A percentile compares a stretch with the other conserved stretches of the same genome.
Evolutionary conservation across 2,329 filamentous ascomycete species (phyloP).

Genomic region (Aspergillus sp.): DNA sequence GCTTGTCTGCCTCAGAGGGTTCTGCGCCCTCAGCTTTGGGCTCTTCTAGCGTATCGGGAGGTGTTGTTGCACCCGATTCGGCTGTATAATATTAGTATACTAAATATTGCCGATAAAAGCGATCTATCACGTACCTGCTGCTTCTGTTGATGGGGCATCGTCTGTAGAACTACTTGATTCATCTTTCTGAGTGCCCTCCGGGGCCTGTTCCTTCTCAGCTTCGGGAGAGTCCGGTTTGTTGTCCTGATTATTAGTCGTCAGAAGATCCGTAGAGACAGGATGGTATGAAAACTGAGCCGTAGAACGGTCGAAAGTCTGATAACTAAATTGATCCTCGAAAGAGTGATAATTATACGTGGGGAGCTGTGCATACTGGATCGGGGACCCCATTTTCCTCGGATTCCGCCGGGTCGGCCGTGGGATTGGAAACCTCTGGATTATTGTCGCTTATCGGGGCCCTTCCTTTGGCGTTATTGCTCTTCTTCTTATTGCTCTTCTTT

Average conservation of each 20-base stretch:
- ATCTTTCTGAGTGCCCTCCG: slow-evolving; percentile 22
- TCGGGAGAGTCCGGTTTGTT: slow-evolving; percentile 35
- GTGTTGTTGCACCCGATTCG: slow-evolving; percentile 26
- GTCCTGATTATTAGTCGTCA: slow-evolving; percentile 40
- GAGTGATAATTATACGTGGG: slow-evolving; percentile 44
- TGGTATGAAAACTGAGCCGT: slow-evolving; percentile 39
- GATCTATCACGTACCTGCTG: slow-evolving; percentile 26
- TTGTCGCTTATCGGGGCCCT: slow-evolving; percentile 28
- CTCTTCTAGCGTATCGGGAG: slow-evolving; percentile 24
- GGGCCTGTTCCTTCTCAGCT: slow-evolving; percentile 21
- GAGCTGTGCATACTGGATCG: slow-evolving; percentile 45
- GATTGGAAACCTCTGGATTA: slow-evolving; percentile 22
- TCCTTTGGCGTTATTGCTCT: slow-evolving; percentile 27
- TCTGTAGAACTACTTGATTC: slow-evolving; percentile 23
- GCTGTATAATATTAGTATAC: slow-evolving; percentile 22
- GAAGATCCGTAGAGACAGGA: slow-evolving; percentile 34
- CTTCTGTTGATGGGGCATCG: slow-evolving; percentile 27
- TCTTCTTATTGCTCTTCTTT: slow-evolving; percentile 38
- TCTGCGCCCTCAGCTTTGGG: slow-evolving; percentile 14
- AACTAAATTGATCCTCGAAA: slow-evolving; percentile 36
- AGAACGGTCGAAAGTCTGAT: slow-evolving; percentile 45
- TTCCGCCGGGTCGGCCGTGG: slow-evolving; percentile 31
- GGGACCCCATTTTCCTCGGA: slow-evolving; percentile 35
- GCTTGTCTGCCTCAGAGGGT: slow-evolving; percentile 20
- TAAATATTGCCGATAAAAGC: background rate